Conservation (phyloP, 2,329 filamentous ascomycete species). For the Trematosphaeria pertusa region DNA sequence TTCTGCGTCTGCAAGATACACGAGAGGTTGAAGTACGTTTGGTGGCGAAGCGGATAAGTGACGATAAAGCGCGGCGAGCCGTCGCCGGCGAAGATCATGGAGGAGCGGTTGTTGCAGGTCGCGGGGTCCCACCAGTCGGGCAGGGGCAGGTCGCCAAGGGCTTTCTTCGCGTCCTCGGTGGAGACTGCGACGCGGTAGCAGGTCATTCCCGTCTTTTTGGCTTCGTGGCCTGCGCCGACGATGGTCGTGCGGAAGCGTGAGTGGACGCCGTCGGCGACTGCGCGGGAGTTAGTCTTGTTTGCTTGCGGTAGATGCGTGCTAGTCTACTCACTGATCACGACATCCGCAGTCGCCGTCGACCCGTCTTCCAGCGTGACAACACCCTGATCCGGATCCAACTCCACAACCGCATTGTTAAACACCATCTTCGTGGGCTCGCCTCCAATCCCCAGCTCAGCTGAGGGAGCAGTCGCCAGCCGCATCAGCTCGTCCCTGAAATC, state of each 20-base stretch:
- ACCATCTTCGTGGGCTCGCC: too few species aligned
- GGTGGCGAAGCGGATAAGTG: constrained; percentile 9
- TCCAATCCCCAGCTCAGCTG: constrained; percentile 1
- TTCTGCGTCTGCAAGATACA: constrained; percentile 7
- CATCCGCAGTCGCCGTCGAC: constrained; percentile 7
- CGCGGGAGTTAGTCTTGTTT: neutral
- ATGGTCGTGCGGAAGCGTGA: constrained; percentile 9
- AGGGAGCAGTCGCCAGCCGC: constrained; percentile 8
- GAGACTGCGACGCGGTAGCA: constrained; percentile 13
- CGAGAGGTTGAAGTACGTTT: constrained; percentile 10
- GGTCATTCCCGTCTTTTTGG: constrained; percentile 12
- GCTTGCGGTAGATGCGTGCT: neutral
- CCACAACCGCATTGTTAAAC: neutral
- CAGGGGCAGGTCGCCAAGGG: constrained; percentile 4
- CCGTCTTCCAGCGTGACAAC: constrained; percentile 7
- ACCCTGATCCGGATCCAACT: constrained; percentile 3
- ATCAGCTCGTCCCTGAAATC: constrained; percentile 15
- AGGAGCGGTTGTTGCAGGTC: constrained; percentile 3
- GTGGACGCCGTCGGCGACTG: constrained; percentile 16
- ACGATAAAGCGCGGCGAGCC: constrained; percentile 8
- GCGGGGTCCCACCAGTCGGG: constrained; percentile 17
- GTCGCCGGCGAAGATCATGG: constrained; percentile 8
- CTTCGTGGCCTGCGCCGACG: neutral
- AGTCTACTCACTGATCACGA: constrained; percentile 13
- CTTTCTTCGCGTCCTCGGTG: constrained; percentile 3